phyloP scores from a whole-genome alignment of 2,329 filamentous ascomycete genomes.

The Ascomycota sp. region DNA sequence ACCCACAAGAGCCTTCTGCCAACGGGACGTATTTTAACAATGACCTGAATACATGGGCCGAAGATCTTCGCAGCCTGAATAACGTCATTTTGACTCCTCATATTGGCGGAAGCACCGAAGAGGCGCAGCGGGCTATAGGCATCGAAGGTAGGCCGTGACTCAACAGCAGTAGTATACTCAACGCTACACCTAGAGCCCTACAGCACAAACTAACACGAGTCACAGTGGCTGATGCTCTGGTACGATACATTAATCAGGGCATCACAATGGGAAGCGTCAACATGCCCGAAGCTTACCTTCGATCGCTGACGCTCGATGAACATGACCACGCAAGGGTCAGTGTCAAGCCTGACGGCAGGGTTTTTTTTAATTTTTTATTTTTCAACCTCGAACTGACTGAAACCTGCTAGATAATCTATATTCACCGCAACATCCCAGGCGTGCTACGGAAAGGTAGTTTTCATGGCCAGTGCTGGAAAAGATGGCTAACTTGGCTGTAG shows the following conservation, averaged over 20 bases:
- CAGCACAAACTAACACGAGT: not conserved
- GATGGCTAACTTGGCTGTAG: slow-evolving; percentile 16
- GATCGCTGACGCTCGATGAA: slow-evolving; percentile 79
- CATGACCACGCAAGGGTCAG: slow-evolving; percentile 61
- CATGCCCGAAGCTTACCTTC: slow-evolving; percentile 81
- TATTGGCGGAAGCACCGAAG: slow-evolving; percentile 93
- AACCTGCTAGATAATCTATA: slow-evolving; percentile 53
- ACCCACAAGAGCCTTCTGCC: slow-evolving; percentile 77
- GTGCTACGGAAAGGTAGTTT: slow-evolving; percentile 58
- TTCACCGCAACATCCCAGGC: slow-evolving; percentile 91
- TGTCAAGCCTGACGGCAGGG: too few species aligned
- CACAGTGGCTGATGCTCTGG: slow-evolving; percentile 60
- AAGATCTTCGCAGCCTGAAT: slow-evolving; percentile 65
- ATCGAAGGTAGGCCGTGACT: slow-evolving; percentile 39
- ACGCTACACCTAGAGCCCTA: too few species aligned
- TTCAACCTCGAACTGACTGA: too few species aligned
- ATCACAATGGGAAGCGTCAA: slow-evolving; percentile 85
- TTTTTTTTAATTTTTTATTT: too few species aligned
- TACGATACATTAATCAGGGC: slow-evolving; percentile 91
- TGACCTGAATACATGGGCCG: slow-evolving; percentile 62
- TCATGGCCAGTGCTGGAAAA: not conserved
- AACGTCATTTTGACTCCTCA: slow-evolving; percentile 94
- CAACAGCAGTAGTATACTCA: too few species aligned
- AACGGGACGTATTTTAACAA: slow-evolving; percentile 92
- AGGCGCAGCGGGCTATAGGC: slow-evolving; percentile 90